Evolutionary conservation across 2,329 filamentous ascomycete genomes (phyloP).

Genomic region (Trichothecium roseum): DNA sequence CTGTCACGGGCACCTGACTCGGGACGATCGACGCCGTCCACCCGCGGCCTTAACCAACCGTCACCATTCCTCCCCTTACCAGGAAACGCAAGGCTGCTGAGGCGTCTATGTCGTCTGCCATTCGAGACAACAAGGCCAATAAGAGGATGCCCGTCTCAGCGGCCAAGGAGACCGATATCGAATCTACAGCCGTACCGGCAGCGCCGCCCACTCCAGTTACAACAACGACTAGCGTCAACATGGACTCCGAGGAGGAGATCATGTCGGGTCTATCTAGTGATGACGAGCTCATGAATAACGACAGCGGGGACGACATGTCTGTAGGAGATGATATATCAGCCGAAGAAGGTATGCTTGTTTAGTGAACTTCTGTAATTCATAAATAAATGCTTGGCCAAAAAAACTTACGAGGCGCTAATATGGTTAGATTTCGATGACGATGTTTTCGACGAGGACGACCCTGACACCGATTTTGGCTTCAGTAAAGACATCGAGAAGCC

Average conservation of each 20-base stretch:
- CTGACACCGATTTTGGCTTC: constrained; percentile 43
- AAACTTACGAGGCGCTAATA: constrained; percentile 7
- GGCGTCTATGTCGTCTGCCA: constrained; percentile 44
- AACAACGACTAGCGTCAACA: constrained; percentile 47
- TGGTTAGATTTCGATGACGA: constrained; percentile 44
- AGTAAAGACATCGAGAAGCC: constrained; percentile 58
- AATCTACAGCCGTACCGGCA: constrained; percentile 15
- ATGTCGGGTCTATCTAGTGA: constrained; percentile 66
- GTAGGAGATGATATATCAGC: constrained; percentile 33
- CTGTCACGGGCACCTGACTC: neutral
- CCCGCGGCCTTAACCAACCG: constrained; percentile 14
- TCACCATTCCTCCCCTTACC: constrained; percentile 49
- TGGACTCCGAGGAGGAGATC: constrained; percentile 95
- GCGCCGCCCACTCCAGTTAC: constrained; percentile 51
- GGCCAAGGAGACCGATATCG: constrained; percentile 13
- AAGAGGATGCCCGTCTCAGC: constrained; percentile 50
- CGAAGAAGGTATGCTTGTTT: neutral
- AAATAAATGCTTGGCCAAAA: too few species aligned
- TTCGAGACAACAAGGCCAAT: constrained; percentile 30
- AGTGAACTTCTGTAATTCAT: too few species aligned
- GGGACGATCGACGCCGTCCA: neutral
- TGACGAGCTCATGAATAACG: constrained; percentile 63
- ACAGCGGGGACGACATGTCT: constrained; percentile 63
- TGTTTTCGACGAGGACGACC: constrained; percentile 39
- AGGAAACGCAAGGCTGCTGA: constrained; percentile 56